Base-by-base conservation (phyloP, 1,284 basidiomycete species). In the Apiotrichum domesticum region DNA sequence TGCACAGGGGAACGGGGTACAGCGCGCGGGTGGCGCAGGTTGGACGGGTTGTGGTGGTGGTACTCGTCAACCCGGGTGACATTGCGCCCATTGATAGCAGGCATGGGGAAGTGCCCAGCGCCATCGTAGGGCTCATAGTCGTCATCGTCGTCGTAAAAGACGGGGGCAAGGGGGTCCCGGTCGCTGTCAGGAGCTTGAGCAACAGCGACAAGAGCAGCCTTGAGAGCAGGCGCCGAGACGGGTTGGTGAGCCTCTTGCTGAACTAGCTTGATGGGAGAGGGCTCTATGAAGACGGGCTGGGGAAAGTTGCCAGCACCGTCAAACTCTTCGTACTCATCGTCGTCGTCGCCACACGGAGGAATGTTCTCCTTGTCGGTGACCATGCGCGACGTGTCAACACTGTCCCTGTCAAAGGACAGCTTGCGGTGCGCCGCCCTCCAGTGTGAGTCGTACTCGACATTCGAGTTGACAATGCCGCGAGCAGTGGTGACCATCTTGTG, bases 61-160 rank as follows among this genome's bases (percentile, higher is more conserved):
- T n/a, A 15, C 37, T 39, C 8, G 15, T 14, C n/a, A n/a, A 6
- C 13, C 47, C 15, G 3, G 35, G 35, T n/a, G 29, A 39, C 34
- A 49, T 21, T 35, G 32, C 35, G 47, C 35, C 47, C 47, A 14
- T 49, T 11, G 29, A 49, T 49, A 21, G 21, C 34, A 11, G 47
- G 50, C 50, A 51, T 51, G 41, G 55, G 55, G 29, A 57, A 57
- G 13, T 46, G 55, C 10, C 35, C 51, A 7, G 55, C 55, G n/a
- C 55, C 55, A 15, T 57, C 55, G 33, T 52, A 57, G 11, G 52
- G 51, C 40, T 52, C 55, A 35, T 48, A 54, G 51, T 57, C 51
- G 14, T 44, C 46, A 8, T 57, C 41, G 14, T 47, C 46, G 35
- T 56, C 51, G 10, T 51, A 44, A 41, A 34, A 29, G 42, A 45